phyloP scores from a whole-genome alignment of 31 red algal species.

The Pterothamnion heteromorphum region DNA sequence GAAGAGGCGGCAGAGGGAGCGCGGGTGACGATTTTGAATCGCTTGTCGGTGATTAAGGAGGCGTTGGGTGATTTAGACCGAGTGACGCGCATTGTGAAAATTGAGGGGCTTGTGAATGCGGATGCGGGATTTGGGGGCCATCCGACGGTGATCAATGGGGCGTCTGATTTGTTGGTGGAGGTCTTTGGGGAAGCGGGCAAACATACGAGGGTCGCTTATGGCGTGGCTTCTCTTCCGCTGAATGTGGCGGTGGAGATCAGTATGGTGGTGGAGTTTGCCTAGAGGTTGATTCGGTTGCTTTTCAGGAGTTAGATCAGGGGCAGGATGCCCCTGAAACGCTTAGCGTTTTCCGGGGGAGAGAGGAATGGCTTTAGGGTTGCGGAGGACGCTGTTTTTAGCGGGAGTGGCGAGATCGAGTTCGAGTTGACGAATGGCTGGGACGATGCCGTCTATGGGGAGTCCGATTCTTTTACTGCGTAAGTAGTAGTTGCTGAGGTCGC shows the following conservation, averaged over 20 bases:
- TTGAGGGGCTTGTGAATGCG: not conserved
- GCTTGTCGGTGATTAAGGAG: not conserved
- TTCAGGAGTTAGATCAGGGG: no score
- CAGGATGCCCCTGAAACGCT: no score
- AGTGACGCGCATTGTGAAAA: not conserved
- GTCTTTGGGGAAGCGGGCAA: not conserved
- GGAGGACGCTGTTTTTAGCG: no score
- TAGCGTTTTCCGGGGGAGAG: no score
- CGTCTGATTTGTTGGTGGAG: not conserved
- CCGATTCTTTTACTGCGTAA: no score
- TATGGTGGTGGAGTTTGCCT: not conserved
- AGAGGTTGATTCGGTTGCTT: no score
- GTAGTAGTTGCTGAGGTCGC: no score
- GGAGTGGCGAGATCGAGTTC: no score
- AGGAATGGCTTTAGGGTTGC: no score
- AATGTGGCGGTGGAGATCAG: not conserved
- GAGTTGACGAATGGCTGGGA: no score
- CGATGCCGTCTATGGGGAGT: no score
- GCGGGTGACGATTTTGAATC: not conserved
- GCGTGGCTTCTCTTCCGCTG: not conserved
- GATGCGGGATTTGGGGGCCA: not conserved
- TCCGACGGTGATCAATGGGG: not conserved
- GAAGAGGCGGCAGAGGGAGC: not conserved
- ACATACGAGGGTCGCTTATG: not conserved
- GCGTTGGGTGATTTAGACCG: not conserved